A percentile compares a stretch with the other conserved stretches of the same genome.
phyloP scores from a whole-genome alignment of 331 rosid species.

The Phaseolus coccineus region DNA sequence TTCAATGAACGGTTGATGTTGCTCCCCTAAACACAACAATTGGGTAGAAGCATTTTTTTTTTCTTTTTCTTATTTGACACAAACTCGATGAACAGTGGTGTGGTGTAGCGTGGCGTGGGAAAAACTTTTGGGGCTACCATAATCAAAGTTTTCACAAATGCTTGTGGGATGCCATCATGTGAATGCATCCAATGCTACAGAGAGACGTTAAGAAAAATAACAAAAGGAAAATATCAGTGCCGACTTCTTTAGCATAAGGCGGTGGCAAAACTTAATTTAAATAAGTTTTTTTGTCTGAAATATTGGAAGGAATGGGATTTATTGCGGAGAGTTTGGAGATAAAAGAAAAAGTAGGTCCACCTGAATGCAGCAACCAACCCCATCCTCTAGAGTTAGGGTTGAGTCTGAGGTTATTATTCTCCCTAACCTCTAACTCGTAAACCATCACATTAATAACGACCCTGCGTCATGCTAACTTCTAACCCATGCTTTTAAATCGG shows the following conservation, averaged over 20 bases:
- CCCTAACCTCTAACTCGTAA: slow-evolving; percentile 45
- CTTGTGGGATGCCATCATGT: slow-evolving; percentile 51
- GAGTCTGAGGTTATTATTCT: slow-evolving; percentile 39
- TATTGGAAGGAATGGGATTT: neutral
- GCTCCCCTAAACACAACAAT: slow-evolving; percentile 42
- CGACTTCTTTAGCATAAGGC: slow-evolving; percentile 41
- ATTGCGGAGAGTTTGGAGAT: slow-evolving; percentile 32
- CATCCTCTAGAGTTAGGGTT: slow-evolving; percentile 30
- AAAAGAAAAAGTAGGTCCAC: slow-evolving; percentile 41
- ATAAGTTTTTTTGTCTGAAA: neutral
- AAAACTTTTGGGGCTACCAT: slow-evolving; percentile 38
- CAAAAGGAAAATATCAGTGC: slow-evolving; percentile 43
- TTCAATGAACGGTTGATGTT: slow-evolving; percentile 42
- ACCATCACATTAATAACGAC: slow-evolving; percentile 44
- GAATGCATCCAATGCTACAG: slow-evolving; percentile 46
- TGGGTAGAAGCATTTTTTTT: slow-evolving; percentile 16
- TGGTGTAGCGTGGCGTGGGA: neutral
- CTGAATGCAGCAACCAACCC: slow-evolving; percentile 48
- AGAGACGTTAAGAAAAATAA: slow-evolving; percentile 39
- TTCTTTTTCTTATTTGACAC: neutral
- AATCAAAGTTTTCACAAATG: slow-evolving; percentile 39
- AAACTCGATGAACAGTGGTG: neutral
- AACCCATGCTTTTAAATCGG: slow-evolving; percentile 39
- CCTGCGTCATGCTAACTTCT: slow-evolving; percentile 39
- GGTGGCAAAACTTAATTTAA: neutral